Conservation (phyloP, 192 early-diverging fungal genomes). For the Rhizophagus clarus region DNA sequence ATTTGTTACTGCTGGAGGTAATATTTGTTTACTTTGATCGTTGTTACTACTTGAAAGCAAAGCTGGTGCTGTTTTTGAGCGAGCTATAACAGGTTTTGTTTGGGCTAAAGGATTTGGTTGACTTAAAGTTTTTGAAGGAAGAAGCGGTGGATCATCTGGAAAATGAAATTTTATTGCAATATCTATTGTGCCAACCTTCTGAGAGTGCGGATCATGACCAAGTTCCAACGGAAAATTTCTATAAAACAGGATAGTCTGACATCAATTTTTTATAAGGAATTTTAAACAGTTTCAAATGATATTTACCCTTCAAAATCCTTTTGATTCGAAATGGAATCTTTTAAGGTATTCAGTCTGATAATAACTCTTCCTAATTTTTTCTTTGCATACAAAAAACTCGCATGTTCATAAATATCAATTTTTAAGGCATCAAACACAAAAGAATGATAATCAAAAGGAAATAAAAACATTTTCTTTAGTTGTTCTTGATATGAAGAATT, state of each 20-base stretch:
- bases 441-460: constrained; percentile 32
- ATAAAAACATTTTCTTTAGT: not conserved
- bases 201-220: not conserved
- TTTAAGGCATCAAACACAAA: constrained; percentile 23
- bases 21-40: not conserved
- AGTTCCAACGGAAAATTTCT: constrained; percentile 11
- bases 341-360: constrained; percentile 9
- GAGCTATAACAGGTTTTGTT: not conserved
- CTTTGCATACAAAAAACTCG: constrained; percentile 5
- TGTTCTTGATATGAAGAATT: constrained; percentile 11
- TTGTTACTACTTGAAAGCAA: not conserved
- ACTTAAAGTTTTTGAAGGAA: not conserved
- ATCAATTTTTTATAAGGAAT: too few species aligned
- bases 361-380: constrained; percentile 5
- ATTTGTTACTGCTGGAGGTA: not conserved
- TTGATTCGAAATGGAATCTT: not conserved
- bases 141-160: not conserved
- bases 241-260: not conserved
- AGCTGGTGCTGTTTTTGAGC: not conserved
- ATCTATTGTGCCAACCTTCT: not conserved
- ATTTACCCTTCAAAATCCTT: constrained; percentile 19
- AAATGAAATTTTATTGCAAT: constrained; percentile 18
- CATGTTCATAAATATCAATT: constrained; percentile 23
- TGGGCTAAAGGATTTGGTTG: too few species aligned
- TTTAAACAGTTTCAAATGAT: not conserved